phyloP scores from a whole-genome alignment of 2,329 filamentous ascomycete genomes.

The Periconia sp. region DNA sequence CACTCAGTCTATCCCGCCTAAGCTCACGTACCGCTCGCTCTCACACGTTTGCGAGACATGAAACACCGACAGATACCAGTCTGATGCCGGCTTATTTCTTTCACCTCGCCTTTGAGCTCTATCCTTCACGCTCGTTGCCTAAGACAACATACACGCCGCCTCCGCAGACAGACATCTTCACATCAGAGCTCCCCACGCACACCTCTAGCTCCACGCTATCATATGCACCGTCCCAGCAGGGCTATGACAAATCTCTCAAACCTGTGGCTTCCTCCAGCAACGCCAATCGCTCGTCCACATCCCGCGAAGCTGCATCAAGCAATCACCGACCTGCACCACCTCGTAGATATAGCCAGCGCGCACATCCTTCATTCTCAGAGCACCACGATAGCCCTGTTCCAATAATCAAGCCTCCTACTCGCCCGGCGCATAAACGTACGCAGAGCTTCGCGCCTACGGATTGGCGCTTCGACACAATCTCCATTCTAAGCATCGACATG shows the following conservation, averaged over 20 bases:
- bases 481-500: conserved; percentile 83
- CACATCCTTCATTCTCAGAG: conserved; percentile 42
- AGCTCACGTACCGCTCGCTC: neutral
- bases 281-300: conserved; percentile 4
- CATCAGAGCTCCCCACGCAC: conserved; percentile 51
- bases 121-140: conserved; percentile 48
- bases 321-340: conserved; percentile 5
- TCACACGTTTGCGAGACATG: conserved; percentile 19
- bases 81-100: conserved; percentile 69
- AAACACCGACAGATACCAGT: conserved; percentile 2
- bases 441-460: conserved; percentile 59
- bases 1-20: too few relatives aligned
- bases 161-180: conserved; percentile 54
- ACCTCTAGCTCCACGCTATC: conserved; percentile 46
- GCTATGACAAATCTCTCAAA: conserved; percentile 19
- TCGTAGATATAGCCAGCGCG: conserved; percentile 39
- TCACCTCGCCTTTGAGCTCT: conserved; percentile 66
- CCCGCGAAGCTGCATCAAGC: conserved; percentile 3
- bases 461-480: conserved; percentile 81
- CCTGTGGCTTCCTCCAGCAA: conserved; percentile 35
- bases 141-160: conserved; percentile 47
- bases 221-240: conserved; percentile 16
- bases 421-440: conserved; percentile 24
- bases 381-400: conserved; percentile 43
- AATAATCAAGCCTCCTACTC: conserved; percentile 44